Conservation (phyloP, 1,139 yeast species). For the Lodderomyces oxycetoniae region DNA sequence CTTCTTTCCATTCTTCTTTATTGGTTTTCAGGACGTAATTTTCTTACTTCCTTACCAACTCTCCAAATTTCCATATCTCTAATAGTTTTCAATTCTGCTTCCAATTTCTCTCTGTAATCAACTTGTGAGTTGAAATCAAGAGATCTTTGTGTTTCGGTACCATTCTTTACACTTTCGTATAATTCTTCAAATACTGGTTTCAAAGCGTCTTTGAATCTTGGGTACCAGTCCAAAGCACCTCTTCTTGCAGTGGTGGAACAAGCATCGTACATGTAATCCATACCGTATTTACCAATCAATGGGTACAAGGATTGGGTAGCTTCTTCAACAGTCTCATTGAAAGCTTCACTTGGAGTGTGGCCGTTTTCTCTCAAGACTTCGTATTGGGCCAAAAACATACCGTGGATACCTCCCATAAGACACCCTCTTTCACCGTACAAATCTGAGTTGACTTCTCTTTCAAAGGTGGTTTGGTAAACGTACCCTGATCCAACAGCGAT, state of each 20-base stretch:
- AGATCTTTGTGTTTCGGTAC: constrained; percentile 96
- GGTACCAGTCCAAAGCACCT: constrained; percentile 99
- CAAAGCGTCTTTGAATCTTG: constrained; percentile 96
- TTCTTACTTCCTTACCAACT: constrained; percentile 99
- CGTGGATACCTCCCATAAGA: constrained; percentile 99
- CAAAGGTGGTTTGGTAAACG: constrained; percentile 99
- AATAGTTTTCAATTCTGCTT: constrained; percentile 86
- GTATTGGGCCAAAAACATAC: constrained; percentile 99
- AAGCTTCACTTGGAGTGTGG: constrained; percentile 99
- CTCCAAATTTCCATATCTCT: constrained; percentile 99
- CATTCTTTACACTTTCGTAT: constrained; percentile 92
- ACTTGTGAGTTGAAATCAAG: constrained; percentile 96
- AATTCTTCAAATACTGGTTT: constrained; percentile 97
- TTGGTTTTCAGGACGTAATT: constrained; percentile 98
- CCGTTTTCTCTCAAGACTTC: constrained; percentile 99
- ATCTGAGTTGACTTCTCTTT: constrained; percentile 98
- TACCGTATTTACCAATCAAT: constrained; percentile 97
- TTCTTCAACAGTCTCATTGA: constrained; percentile 99
- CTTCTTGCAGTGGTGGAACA: constrained; percentile 99
- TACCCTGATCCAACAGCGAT: constrained; percentile 99
- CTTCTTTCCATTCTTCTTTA: too few relatives aligned
- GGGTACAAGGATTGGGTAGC: constrained; percentile 99
- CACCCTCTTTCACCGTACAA: constrained; percentile 99
- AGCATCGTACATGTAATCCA: constrained; percentile 99
- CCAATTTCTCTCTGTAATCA: constrained; percentile 96